Percentiles rank a stretch among this genome's conserved stretches.
phyloP scores from a whole-genome alignment of 345 rosid genomes.

The Brassica carinata region DNA sequence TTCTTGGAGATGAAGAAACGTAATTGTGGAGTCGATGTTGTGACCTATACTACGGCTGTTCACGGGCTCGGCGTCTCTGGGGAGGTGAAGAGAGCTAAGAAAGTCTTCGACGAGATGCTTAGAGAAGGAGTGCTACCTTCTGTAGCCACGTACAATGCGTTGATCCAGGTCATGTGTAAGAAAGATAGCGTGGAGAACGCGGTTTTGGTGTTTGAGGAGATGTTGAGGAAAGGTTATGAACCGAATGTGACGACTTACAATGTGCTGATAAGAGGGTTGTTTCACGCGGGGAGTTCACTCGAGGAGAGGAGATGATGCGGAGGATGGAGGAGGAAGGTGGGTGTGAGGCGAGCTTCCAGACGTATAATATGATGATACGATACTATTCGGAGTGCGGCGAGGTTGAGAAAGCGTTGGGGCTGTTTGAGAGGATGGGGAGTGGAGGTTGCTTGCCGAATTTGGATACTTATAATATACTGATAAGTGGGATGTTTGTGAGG shows the following conservation, averaged over 20 bases:
- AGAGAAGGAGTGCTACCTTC: conserved; percentile 82
- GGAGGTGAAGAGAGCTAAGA: conserved; percentile 64
- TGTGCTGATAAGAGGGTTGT: conserved; percentile 77
- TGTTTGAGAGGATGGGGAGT: conserved; percentile 68
- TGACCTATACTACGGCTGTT: conserved; percentile 75
- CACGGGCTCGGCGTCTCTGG: conserved; percentile 82
- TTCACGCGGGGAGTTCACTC: conserved; percentile 69
- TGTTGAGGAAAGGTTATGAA: conserved; percentile 72
- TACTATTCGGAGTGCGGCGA: conserved; percentile 71
- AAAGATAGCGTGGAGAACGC: conserved; percentile 85
- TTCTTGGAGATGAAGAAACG: conserved; percentile 92
- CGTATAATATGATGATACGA: conserved; percentile 68
- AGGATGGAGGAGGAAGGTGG: conserved; percentile 64
- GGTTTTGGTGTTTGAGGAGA: conserved; percentile 65
- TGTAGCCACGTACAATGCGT: conserved; percentile 78
- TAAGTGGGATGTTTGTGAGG: conserved; percentile 87
- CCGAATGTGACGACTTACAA: conserved; percentile 73
- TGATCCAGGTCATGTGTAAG: conserved; percentile 90
- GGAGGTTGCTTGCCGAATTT: conserved; percentile 73
- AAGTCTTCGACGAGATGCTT: conserved; percentile 69
- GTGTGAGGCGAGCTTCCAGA: conserved; percentile 79
- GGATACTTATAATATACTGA: conserved; percentile 81
- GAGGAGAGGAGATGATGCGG: conserved; percentile 61
- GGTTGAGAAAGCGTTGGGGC: conserved; percentile 61
- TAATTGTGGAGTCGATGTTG: conserved; percentile 69